These are phyloP conservation scores for Apiospora saccharicola DNA, from an alignment of 2,329 filamentous ascomycete species.

Conservation along the genomic window DNA sequence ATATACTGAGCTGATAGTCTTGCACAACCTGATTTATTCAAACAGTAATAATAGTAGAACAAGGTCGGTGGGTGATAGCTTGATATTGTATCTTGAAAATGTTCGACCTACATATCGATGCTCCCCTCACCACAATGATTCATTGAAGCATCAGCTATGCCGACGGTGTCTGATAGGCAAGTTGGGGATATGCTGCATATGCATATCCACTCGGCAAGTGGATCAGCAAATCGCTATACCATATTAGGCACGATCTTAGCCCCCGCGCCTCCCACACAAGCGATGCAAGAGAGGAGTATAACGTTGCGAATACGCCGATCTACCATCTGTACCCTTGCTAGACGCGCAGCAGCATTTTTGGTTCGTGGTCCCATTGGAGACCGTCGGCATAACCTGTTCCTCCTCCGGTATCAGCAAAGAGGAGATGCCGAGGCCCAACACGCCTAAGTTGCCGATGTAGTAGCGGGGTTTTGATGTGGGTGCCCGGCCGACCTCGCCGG, in stretches of 20 bases:
- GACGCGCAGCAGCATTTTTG: too few species aligned
- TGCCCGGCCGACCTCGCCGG: background rate
- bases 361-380: too few species aligned
- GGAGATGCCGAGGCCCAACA: background rate
- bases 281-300: too few species aligned
- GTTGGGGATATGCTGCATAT: background rate
- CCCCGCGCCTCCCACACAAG: too few species aligned
- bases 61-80: too few species aligned
- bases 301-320: too few species aligned
- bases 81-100: background rate
- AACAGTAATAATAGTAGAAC: too few species aligned
- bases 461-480: background rate
- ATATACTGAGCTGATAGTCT: background rate
- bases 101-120: too few species aligned
- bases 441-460: background rate
- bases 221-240: background rate
- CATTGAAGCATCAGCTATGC: background rate
- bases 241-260: background rate
- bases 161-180: too few species aligned
- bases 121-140: background rate
- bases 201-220: background rate
- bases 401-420: too few species aligned
- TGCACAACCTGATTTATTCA: background rate
- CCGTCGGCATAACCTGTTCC: too few species aligned
- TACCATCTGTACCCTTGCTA: too few species aligned